Evolutionary conservation across 2,329 filamentous ascomycete species (phyloP).

Genomic region (Cryphonectria japonica): DNA sequence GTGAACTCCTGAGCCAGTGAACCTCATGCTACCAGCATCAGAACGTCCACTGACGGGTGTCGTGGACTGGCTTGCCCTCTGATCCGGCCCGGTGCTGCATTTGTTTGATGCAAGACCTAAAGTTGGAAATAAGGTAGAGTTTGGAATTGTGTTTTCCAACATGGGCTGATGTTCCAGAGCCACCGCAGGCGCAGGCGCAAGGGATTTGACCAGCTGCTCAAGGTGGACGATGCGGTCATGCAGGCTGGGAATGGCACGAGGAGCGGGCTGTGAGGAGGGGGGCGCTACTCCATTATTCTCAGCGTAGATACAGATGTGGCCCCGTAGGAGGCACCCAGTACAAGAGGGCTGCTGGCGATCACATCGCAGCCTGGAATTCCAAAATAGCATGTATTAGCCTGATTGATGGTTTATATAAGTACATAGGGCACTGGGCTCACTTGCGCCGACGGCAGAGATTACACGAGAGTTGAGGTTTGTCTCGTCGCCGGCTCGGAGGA

Average conservation of each 20-base stretch:
- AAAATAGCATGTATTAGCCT: constrained; percentile 9
- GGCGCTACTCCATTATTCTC: constrained; percentile 25
- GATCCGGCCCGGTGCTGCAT: background rate
- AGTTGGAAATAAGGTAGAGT: background rate
- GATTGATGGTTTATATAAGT: background rate
- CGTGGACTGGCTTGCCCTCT: background rate
- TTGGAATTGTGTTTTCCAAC: background rate
- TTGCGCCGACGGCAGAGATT: constrained; percentile 37
- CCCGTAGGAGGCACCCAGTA: constrained; percentile 29
- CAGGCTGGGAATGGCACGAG: constrained; percentile 4
- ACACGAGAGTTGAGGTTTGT: constrained; percentile 40
- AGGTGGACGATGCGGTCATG: constrained; percentile 37
- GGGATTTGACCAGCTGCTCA: constrained; percentile 37
- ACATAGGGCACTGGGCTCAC: constrained; percentile 30
- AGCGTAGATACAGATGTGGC: constrained; percentile 30
- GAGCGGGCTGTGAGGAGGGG: background rate
- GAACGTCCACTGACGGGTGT: background rate
- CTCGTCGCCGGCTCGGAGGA: constrained; percentile 30
- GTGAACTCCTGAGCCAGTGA: constrained; percentile 31
- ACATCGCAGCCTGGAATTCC: constrained; percentile 32
- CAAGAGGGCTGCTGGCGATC: constrained; percentile 34
- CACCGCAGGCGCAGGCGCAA: background rate
- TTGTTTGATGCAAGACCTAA: background rate
- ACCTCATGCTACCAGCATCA: constrained; percentile 31
- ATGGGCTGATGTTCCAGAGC: background rate